Conservation (phyloP, 495 filamentous ascomycete species). For the Penicillium fimorum region DNA sequence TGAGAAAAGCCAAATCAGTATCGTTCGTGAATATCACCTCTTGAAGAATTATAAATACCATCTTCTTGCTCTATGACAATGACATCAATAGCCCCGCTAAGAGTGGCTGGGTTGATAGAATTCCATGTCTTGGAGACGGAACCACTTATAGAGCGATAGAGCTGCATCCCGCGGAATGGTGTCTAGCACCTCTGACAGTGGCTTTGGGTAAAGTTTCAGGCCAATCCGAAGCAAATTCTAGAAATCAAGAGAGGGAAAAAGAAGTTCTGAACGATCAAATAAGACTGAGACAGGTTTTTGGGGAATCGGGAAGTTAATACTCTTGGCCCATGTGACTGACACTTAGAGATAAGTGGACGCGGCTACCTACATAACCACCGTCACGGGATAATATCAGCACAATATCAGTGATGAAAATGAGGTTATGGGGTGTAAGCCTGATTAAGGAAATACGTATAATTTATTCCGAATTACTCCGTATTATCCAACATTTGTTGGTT, state of each 20-base stretch:
- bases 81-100: conserved; percentile 97
- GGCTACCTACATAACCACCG: conserved; percentile 5
- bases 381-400: conserved; percentile 3
- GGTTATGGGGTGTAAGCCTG: background rate
- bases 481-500: conserved; percentile 8
- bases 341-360: conserved; percentile 4
- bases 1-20: conserved; percentile 10
- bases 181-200: conserved; percentile 20
- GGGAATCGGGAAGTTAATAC: conserved; percentile 27
- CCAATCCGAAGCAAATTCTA: conserved; percentile 8
- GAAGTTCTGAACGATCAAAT: conserved; percentile 8
- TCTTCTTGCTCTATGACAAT: conserved; percentile 98
- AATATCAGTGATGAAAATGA: background rate
- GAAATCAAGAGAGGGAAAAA: conserved; percentile 7
- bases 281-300: conserved; percentile 19
- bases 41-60: conserved; percentile 47
- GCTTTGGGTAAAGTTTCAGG: conserved; percentile 8
- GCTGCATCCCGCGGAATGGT: conserved; percentile 70
- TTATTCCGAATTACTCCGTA: background rate
- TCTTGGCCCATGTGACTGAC: conserved; percentile 41
- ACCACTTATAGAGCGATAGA: conserved; percentile 93
- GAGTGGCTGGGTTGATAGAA: conserved; percentile 95
- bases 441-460: background rate
- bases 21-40: background rate
- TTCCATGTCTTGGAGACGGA: conserved; percentile 99